These are phyloP conservation scores for Ogataea zsoltii DNA, from an alignment of 805 yeast species.

Conservation along the genomic window DNA sequence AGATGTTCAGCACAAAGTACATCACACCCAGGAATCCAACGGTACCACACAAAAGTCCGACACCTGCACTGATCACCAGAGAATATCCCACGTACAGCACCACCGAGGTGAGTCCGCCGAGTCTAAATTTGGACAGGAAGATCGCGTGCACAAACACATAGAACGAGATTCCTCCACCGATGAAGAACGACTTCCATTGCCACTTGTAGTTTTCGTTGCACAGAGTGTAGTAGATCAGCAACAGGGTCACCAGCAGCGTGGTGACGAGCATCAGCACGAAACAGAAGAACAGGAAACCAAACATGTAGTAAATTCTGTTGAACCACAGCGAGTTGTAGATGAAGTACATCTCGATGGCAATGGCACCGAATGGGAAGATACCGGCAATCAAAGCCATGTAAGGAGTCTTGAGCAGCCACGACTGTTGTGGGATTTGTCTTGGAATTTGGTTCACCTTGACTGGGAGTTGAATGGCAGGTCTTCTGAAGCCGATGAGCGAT, in stretches of 20 bases:
- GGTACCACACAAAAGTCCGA: constrained; percentile 84
- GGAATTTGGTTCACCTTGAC: constrained; percentile 94
- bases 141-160: constrained; percentile 86
- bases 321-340: constrained; percentile 92
- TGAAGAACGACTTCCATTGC: constrained; percentile 92
- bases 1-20: constrained; percentile 75
- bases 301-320: constrained; percentile 92
- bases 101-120: constrained; percentile 74
- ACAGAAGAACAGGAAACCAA: constrained; percentile 92
- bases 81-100: constrained; percentile 86
- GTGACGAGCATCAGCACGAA: constrained; percentile 80
- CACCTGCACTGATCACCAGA: constrained; percentile 61
- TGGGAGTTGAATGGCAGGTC: constrained; percentile 47
- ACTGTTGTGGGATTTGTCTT: constrained; percentile 92
- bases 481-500: constrained; percentile 75
- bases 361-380: constrained; percentile 90
- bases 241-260: constrained; percentile 74
- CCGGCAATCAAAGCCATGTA: constrained; percentile 79
- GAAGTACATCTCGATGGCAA: constrained; percentile 93
- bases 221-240: constrained; percentile 79
- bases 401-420: constrained; percentile 70
- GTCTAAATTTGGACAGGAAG: constrained; percentile 64
- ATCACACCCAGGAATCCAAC: constrained; percentile 79
- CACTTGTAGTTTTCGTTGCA: constrained; percentile 93
- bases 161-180: constrained; percentile 86